Base-by-base conservation (phyloP, 1,284 basidiomycete genomes). In the Mycena sp. region DNA sequence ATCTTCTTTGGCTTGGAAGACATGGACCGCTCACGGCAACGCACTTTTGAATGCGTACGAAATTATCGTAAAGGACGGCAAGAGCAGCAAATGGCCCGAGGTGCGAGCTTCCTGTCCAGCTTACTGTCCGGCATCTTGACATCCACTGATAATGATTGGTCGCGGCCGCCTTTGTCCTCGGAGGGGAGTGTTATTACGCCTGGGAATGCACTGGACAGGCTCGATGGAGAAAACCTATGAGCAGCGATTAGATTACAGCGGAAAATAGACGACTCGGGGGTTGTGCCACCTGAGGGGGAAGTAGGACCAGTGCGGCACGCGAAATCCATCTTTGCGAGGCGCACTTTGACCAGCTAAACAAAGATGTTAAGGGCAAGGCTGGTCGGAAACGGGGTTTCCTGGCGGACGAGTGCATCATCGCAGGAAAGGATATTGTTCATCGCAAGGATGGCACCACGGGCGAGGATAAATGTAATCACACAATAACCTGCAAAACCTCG, bases 371-470 rank as follows among this genome's bases (percentile, higher is more conserved):
- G 10, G 52, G 52, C 9, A 61, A 55, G 14, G 16, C 32, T 0
- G 59, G 52, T 26, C 50, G 45, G 4, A 61, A 45, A 40, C 59
- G 59, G 11, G 51, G 46, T 28, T 45, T 43, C 12, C 21, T 61
- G 29, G 52, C 45, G 12, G 59, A 61, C 37, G 44, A 54, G 28
- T 48, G 49, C 9, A 52, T 61, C 14, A 61, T 61, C 17, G 21
- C 16, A 2, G 44, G 45, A 17, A 35, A 49, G n/a, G n/a, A n/a
- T n/a, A n/a, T n/a, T n/a, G n/a, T n/a, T n/a, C n/a, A n/a, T n/a
- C n/a, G n/a, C n/a, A n/a, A n/a, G n/a, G n/a, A n/a, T n/a, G n/a
- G n/a, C n/a, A n/a, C n/a, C n/a, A n/a, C n/a, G n/a, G n/a, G n/a
- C n/a, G n/a, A n/a, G n/a, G n/a, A n/a, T n/a, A n/a, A n/a, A n/a